Base-by-base conservation (phyloP, 345 rosid genomes). In the Boechera retrofracta region DNA sequence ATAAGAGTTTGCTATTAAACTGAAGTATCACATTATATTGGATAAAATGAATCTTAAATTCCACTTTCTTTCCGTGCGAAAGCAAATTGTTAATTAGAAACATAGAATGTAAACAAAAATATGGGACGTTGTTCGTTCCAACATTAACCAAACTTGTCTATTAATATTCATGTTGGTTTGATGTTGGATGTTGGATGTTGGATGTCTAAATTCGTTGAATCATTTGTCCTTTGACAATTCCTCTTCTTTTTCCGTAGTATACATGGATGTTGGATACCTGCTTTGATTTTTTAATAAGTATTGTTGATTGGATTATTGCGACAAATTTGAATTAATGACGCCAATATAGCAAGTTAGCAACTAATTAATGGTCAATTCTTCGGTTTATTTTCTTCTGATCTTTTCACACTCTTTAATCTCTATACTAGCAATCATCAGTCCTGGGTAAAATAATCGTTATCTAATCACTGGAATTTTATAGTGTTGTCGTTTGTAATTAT, bases 131-230 rank as follows among this genome's bases (percentile, higher is more conserved):
- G 69, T 76, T 56, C 56, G 57, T 42, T 76, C 74, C 69, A 76
- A 61, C 79, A 76, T 24, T 69, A 76, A 76, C 69, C 69, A 76
- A 61, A 76, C 74, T 42, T 69, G 79, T 52, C 78, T 75, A 53
- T 16, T 4, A 53, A 38, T 42, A 53, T 69, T 44, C 54, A 41
- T 69, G 69, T 55, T 71, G 10, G 72, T 49, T 64, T 62, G 4
- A 8, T 72, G 76, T 71, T 77, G 24, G 24, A 41, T 69, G 69
- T 55, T 71, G 10, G 72, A 8, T 72, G 76, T 71, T 77, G 65
- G 58, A 47, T 28, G 81, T 62, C 67, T 77, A 47, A 29, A 66
- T 76, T 60, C 69, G 69, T 68, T 76, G 79, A 68, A 76, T 68
- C 67, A 47, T 67, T 53, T 59, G 63, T 38, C 32, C 51, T 39